These are phyloP conservation scores for Cerrena zonata DNA, from an alignment of 1,284 basidiomycete genomes.

Conservation along the genomic window DNA sequence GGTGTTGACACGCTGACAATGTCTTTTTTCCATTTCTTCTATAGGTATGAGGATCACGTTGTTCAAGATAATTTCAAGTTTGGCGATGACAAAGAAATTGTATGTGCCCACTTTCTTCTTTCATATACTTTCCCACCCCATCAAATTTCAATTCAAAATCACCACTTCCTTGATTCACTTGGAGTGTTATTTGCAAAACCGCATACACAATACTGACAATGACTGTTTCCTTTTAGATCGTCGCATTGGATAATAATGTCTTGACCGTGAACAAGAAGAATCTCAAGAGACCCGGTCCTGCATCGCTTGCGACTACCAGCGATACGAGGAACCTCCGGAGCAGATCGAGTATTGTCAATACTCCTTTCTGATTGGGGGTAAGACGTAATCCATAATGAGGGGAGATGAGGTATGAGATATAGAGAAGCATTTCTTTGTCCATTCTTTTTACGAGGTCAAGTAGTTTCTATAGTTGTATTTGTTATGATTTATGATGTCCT, in stretches of 20 bases:
- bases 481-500: no score
- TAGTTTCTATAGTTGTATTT: no score
- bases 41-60: slow-evolving; percentile 82
- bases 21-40: slow-evolving; percentile 15
- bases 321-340: slow-evolving; percentile 38
- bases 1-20: background rate
- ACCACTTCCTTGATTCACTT: no score
- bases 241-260: slow-evolving; percentile 91
- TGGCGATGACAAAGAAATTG: slow-evolving; percentile 91
- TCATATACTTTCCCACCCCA: no score
- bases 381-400: no score
- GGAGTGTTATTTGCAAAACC: no score
- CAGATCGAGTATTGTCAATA: slow-evolving; percentile 63
- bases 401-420: no score
- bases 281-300: slow-evolving; percentile 80
- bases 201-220: background rate
- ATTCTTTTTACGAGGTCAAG: no score
- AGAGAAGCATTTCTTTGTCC: no score
- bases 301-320: slow-evolving; percentile 63
- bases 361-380: slow-evolving; percentile 66
- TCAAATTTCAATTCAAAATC: no score
- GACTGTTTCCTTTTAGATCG: slow-evolving; percentile 51
- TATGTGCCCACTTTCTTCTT: slow-evolving; percentile 35
- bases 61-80: slow-evolving; percentile 97
- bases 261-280: slow-evolving; percentile 91